Base-by-base conservation (phyloP, 2,329 filamentous ascomycete genomes). In the Metarhizium anisopliae region DNA sequence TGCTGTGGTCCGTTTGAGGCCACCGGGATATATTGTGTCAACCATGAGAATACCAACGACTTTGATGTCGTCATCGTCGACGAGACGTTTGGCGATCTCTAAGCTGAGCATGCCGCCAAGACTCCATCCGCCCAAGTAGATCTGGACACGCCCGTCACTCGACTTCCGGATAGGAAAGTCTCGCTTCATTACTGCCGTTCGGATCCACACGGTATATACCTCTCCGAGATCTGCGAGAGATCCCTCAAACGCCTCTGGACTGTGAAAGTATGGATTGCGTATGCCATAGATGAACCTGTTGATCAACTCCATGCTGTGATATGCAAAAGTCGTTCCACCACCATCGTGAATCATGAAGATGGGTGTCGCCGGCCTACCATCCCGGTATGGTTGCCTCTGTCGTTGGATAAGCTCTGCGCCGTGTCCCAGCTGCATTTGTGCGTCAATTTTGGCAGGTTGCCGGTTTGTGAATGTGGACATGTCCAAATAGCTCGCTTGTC, bases 291-390 rank as follows among this genome's bases (percentile, higher is more conserved):
- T 66, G 18, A 71, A 67, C 5, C 82, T 78, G 38, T 68, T 66
- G 25, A 84, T 69, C 1, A 71, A 62, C 18, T 75, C 72, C 4
- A 85, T 71, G 59, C 76, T 78, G 66, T 81, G 74, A 64, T 84
- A 84, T 60, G 74, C 75, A 62, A 81, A 83, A 2, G 75, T 77
- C 2, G 81, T 84, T 63, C 82, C 82, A 60, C 82, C 80, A 59
- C 82, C 82, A 59, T 85, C 82, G 67, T 85, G 82, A 43, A 84
- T 70, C 47, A 85, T 73, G 56, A 85, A 69, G 50, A 82, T 68
- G 2, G 81, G 80, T n/a, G 71, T 70, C 29, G 63, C 58, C 25
- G 53, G 52, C 36, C 59, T 59, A 13, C 62, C 58, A 10, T 58
- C 43, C 36, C 50, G 53, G 43, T 60, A 60, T 20, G 58, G 54